phyloP scores from a whole-genome alignment of 2,329 filamentous ascomycete genomes.

The Penicillium sp. region DNA sequence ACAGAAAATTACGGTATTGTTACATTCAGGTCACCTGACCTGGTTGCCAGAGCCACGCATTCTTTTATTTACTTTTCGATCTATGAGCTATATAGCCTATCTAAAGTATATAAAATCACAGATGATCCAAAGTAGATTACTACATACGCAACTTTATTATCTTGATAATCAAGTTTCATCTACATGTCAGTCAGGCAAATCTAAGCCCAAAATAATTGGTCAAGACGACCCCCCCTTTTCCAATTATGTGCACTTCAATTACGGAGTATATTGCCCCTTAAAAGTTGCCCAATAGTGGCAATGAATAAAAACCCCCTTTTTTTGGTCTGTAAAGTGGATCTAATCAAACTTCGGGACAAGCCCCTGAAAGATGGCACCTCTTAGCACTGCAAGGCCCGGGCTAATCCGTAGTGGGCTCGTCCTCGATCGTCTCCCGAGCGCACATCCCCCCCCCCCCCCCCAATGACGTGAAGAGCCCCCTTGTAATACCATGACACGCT shows the following conservation, averaged over 20 bases:
- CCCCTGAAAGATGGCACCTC: not conserved
- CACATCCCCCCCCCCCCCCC: not conserved
- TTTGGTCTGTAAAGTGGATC: not conserved
- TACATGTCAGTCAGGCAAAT: no score
- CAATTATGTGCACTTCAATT: not conserved
- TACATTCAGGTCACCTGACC: not conserved
- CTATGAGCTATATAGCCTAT: not conserved
- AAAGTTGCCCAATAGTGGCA: not conserved
- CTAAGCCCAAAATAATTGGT: no score
- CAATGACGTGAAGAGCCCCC: constrained; percentile 8
- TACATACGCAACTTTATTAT: no score
- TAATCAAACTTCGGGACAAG: not conserved
- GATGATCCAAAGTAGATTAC: no score
- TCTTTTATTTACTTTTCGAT: not conserved
- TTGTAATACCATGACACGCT: constrained; percentile 15
- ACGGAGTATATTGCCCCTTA: not conserved
- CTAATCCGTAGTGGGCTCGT: not conserved
- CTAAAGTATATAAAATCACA: no score
- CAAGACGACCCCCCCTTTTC: not conserved
- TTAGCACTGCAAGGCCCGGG: not conserved
- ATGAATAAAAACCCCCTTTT: not conserved
- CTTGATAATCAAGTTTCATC: no score
- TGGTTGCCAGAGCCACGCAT: constrained; percentile 2
- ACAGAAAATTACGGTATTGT: constrained; percentile 1
- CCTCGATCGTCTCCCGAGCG: constrained; percentile 2